Evolutionary conservation across 1,284 basidiomycete genomes (phyloP).

Genomic region (Trametes hirsuta): DNA sequence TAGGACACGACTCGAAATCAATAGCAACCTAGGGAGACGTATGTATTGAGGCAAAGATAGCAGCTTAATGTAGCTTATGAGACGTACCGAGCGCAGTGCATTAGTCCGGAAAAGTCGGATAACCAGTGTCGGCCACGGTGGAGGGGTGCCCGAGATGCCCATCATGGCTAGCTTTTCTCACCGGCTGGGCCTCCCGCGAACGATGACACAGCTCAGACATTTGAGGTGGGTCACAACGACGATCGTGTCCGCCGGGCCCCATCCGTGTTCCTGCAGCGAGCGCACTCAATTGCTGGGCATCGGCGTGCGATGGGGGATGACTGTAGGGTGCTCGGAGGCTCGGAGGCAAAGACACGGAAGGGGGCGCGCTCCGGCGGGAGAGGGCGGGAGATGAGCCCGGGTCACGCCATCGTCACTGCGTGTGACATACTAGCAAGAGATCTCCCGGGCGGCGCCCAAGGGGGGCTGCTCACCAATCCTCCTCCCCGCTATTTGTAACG

Average conservation of each 20-base stretch:
- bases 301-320: background rate
- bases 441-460: constrained; percentile 21
- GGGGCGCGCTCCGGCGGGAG: background rate
- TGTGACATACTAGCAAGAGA: constrained; percentile 19
- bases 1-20: background rate
- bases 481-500: constrained; percentile 26
- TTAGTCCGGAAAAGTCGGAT: constrained; percentile 11
- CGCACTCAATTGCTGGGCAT: background rate
- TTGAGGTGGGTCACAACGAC: background rate
- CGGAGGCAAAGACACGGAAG: background rate
- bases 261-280: background rate
- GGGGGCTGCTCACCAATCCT: constrained; percentile 26
- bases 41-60: background rate
- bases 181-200: constrained; percentile 4
- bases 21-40: background rate
- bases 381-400: constrained; percentile 2
- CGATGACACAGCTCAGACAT: constrained; percentile 9
- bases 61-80: constrained; percentile 5
- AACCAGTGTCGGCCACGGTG: no score
- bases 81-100: background rate
- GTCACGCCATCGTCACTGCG: constrained; percentile 15
- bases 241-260: no score
- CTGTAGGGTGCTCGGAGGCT: background rate
- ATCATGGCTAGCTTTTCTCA: constrained; percentile 6
- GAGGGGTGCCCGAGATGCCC: background rate